These are phyloP conservation scores for Acanthamoeba royreba DNA, from an alignment of 208 protist species.

Conservation along the genomic window DNA sequence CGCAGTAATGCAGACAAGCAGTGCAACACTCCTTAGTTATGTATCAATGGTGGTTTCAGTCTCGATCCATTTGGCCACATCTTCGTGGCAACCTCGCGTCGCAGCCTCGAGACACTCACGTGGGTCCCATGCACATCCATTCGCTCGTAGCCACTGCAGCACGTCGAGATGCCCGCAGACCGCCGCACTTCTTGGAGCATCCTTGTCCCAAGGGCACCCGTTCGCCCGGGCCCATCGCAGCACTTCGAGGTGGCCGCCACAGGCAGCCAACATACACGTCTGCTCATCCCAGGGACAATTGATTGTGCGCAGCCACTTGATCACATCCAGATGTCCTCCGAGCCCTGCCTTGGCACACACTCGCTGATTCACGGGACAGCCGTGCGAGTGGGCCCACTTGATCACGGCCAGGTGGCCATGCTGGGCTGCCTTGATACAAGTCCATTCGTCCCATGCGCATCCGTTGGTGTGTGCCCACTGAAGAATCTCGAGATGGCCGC, in stretches of 20 bases:
- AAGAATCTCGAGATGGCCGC: no score
- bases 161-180: not conserved
- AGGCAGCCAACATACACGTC: not conserved
- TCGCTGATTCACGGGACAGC: not conserved
- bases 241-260: not conserved
- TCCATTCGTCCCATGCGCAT: not conserved
- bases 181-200: not conserved
- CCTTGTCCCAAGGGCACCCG: not conserved
- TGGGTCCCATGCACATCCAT: not conserved
- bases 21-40: no score
- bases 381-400: not conserved
- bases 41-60: no score
- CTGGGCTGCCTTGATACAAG: not conserved
- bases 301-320: not conserved
- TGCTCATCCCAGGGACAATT: not conserved
- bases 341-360: no score
- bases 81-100: no score
- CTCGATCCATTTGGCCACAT: no score
- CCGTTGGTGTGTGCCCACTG: not conserved
- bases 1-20: no score
- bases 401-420: not conserved
- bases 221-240: not conserved
- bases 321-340: not conserved
- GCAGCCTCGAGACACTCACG: no score
- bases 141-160: not conserved